These are phyloP conservation scores for Candida koratica DNA, from an alignment of 805 yeast species.

Conservation along the genomic window DNA sequence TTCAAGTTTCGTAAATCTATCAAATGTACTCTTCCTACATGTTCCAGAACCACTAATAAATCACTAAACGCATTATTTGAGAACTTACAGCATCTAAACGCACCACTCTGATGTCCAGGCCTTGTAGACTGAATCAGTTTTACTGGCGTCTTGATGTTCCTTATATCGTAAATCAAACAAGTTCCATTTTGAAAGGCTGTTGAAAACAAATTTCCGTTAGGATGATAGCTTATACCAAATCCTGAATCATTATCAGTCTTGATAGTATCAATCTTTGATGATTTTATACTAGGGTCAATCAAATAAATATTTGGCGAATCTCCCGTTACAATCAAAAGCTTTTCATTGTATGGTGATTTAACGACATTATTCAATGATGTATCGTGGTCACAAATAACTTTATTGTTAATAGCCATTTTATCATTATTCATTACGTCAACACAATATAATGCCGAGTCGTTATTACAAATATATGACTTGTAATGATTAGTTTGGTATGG, in stretches of 20 bases:
- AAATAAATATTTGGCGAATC: constrained; percentile 68
- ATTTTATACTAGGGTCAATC: constrained; percentile 40
- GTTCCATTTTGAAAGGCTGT: constrained; percentile 85
- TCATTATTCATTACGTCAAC: constrained; percentile 52
- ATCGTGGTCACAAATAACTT: constrained; percentile 47
- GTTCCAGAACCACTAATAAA: constrained; percentile 72
- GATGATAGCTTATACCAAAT: constrained; percentile 73
- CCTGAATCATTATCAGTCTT: constrained; percentile 71
- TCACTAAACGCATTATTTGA: constrained; percentile 63
- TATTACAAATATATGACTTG: constrained; percentile 72
- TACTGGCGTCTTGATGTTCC: constrained; percentile 55
- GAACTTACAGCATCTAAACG: constrained; percentile 57
- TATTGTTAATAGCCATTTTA: constrained; percentile 36
- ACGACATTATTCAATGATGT: constrained; percentile 74
- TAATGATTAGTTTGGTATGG: constrained; percentile 34
- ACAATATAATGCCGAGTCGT: constrained; percentile 68
- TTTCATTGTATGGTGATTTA: constrained; percentile 45
- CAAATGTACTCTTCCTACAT: constrained; percentile 81
- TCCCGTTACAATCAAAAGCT: constrained; percentile 57
- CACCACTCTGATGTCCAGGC: constrained; percentile 51
- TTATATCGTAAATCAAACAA: constrained; percentile 69
- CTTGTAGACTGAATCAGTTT: constrained; percentile 59
- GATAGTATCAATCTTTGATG: constrained; percentile 31
- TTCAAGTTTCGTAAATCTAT: constrained; percentile 69
- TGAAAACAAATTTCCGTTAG: constrained; percentile 71